These are phyloP conservation scores for Phoma herbarum DNA, from an alignment of 2,329 filamentous ascomycete species.

Conservation along the genomic window DNA sequence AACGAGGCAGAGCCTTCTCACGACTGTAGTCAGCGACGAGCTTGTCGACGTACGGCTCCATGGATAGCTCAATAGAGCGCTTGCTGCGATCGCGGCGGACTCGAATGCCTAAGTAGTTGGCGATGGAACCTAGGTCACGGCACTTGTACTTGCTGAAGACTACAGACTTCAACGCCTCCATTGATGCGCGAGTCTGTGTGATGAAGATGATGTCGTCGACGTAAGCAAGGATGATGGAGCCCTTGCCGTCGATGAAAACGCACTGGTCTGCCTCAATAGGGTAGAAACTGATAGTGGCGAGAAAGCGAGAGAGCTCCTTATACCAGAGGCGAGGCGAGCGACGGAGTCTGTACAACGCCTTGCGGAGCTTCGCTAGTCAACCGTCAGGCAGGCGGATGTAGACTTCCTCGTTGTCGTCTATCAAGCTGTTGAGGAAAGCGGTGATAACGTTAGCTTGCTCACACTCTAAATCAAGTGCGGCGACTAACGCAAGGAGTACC, in stretches of 20 bases:
- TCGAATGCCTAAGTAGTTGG: neutral
- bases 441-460: neutral
- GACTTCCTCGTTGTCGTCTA: neutral
- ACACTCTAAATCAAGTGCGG: neutral
- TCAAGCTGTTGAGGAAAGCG: neutral
- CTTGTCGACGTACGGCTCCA: neutral
- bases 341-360: neutral
- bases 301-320: neutral
- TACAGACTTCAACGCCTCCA: neutral
- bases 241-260: neutral
- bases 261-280: neutral
- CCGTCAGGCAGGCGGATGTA: neutral
- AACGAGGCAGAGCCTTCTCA: neutral
- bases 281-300: neutral
- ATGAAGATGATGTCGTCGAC: neutral
- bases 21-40: neutral
- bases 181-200: neutral
- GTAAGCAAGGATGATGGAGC: neutral
- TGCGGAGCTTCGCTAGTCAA: neutral
- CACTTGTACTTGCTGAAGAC: neutral
- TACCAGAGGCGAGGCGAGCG: neutral
- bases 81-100: neutral
- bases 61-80: neutral
- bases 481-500: neutral
- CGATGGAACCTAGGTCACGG: neutral